phyloP scores from a whole-genome alignment of 192 early-diverging fungal genomes.

The Mortierella hygrophila region DNA sequence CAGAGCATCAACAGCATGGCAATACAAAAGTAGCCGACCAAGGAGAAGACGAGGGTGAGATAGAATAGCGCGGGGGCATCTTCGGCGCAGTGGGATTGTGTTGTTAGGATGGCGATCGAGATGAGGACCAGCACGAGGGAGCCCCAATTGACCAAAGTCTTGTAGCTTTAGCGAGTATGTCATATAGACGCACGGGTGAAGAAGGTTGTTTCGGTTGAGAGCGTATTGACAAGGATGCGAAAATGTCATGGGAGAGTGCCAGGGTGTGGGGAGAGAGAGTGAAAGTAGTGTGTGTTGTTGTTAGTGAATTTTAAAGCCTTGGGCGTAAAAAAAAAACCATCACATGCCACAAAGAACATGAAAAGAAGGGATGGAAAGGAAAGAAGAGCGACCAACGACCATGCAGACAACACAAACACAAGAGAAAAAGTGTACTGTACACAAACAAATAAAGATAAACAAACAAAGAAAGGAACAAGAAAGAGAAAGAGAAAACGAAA shows the following conservation, averaged over 20 bases:
- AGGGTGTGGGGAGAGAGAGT: background rate
- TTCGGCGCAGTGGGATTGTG: constrained; percentile 33
- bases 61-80: constrained; percentile 42
- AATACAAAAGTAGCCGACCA: constrained; percentile 35
- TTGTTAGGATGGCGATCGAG: constrained; percentile 37
- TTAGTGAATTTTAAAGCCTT: background rate
- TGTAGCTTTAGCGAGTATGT: constrained; percentile 22
- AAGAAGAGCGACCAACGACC: background rate
- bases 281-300: background rate
- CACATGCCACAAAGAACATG: background rate
- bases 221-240: background rate
- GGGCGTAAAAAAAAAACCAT: constrained; percentile 7
- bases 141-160: constrained; percentile 52
- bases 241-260: too few species aligned
- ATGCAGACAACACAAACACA: constrained; percentile 3
- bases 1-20: constrained; percentile 34
- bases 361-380: background rate
- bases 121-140: constrained; percentile 35
- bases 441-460: background rate
- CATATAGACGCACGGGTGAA: background rate
- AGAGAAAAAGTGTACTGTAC: background rate
- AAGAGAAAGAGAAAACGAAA: background rate
- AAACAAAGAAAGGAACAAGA: constrained; percentile 4
- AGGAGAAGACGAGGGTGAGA: constrained; percentile 32
- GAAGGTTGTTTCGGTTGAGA: background rate